Conservation (phyloP, 306 rosid genomes). For the Trifolium fragiferum region DNA sequence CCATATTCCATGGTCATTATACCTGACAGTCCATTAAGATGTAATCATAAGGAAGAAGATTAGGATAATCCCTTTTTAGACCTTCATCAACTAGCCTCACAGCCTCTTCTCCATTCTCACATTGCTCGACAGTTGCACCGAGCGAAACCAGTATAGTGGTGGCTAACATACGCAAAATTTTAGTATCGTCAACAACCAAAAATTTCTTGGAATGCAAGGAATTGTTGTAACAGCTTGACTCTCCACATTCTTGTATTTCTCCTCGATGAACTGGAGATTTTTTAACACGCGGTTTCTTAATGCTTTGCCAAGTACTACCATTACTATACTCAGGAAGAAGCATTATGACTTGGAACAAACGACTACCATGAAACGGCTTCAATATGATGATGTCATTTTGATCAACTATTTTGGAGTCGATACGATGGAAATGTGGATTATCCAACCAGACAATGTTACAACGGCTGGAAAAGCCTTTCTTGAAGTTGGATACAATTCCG, state of each 20-base stretch:
- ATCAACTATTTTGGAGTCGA: constrained; percentile 17
- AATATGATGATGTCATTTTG: constrained; percentile 44
- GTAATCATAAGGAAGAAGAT: constrained; percentile 60
- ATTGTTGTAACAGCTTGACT: constrained; percentile 10
- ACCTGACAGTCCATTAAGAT: constrained; percentile 85
- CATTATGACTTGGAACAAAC: constrained; percentile 51
- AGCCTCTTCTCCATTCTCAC: constrained; percentile 63
- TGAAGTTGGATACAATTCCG: constrained; percentile 36
- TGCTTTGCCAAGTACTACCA: constrained; percentile 12
- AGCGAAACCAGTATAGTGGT: constrained; percentile 28
- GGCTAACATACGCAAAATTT: constrained; percentile 36
- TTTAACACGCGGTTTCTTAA: constrained; percentile 12
- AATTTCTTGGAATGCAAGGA: constrained; percentile 59
- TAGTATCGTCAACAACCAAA: constrained; percentile 63
- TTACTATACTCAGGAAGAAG: constrained; percentile 75
- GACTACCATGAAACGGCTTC: constrained; percentile 62
- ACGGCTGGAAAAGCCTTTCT: constrained; percentile 25
- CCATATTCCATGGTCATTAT: constrained; percentile 14
- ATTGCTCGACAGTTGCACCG: constrained; percentile 54
- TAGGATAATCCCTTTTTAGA: constrained; percentile 31
- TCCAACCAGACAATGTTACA: constrained; percentile 70
- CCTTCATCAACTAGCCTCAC: constrained; percentile 48
- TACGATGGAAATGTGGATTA: constrained; percentile 34
- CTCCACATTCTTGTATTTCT: constrained; percentile 40
- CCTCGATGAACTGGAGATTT: constrained; percentile 19